Percentiles rank a stretch among this genome's conserved stretches.
phyloP scores from a whole-genome alignment of 345 rosid species.

The Salix dunnii region DNA sequence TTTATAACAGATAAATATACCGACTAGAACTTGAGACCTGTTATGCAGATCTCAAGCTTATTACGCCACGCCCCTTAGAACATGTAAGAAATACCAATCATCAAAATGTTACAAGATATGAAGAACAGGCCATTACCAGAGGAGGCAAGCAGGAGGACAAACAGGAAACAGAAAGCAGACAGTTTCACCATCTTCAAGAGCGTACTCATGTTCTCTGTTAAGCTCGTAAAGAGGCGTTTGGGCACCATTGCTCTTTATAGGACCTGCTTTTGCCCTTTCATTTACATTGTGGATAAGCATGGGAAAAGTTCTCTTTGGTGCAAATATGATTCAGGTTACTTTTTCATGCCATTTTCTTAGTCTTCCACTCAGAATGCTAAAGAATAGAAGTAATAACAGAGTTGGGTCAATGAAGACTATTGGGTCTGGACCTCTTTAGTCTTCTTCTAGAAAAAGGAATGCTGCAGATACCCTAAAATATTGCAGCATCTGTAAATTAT shows the following conservation, averaged over 20 bases:
- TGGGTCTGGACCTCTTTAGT: not conserved
- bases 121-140: constrained; percentile 1
- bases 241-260: not conserved
- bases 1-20: no score
- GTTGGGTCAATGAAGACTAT: not conserved
- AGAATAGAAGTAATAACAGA: not conserved
- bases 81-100: no score
- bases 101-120: not conserved
- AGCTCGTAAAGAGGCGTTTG: not conserved
- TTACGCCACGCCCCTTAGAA: no score
- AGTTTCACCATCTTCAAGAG: constrained; percentile 19
- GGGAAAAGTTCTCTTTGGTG: not conserved
- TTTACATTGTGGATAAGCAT: constrained; percentile 1
- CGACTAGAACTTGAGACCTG: no score
- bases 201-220: not conserved
- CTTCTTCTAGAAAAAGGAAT: not conserved
- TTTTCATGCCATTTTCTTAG: not conserved
- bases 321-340: constrained; percentile 1
- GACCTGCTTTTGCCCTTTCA: not conserved
- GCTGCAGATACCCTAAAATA: not conserved
- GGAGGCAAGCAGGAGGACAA: constrained; percentile 16
- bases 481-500: no score
- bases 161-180: constrained; percentile 13
- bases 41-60: accelerated
- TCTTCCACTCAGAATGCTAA: not conserved